Evolutionary conservation across 78 protist species (phyloP), one percentile per base, ranked within the genome.

Genomic region (Dictyostelium discoideum): DNA sequence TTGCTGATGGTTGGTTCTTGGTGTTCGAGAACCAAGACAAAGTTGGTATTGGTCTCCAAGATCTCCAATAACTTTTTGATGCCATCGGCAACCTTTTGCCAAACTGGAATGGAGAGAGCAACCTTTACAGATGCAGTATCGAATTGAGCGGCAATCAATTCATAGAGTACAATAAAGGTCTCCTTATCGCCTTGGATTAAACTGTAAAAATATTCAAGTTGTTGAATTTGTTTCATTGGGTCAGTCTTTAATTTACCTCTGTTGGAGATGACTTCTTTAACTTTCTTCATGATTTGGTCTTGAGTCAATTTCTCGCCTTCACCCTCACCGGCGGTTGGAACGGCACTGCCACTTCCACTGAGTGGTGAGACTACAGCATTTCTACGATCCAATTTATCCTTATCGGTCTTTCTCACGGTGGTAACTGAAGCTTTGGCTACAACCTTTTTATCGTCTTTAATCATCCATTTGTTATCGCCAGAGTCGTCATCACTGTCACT

Each of bases 171-270:
- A 74, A 86, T 83, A 44, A 94, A 79, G 26, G 87, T 87, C 14
- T 92, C 93, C n/a, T 92, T 82, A 26, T 86, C 93, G 54, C 78
- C 74, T 46, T 85, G 87, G 76, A 86, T 76, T 3, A 83, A 78
- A 3, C 42, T 39, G 10, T 46, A 32, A 29, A 88, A 81, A 67
- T 60, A 44, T 16, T 65, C 84, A 13, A 96, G 84, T 37, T 63
- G 63, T 40, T 83, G 92, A 13, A 92, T 65, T 89, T 93, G 96
- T 46, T 93, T 92, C 42, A 16, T 11, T 24, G 87, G 32, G 29
- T 88, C 93, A 20, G 96, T 96, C 67, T 93, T 85, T 78, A 92
- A 76, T 79, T 87, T 85, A 84, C 96, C 96, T 84, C 96, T 85
- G 16, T 39, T 39, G 22, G 63, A 11, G 67, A 86, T 57, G 13